phyloP scores from a whole-genome alignment of 2,329 filamentous ascomycete species.

The Pezicula radicicola region DNA sequence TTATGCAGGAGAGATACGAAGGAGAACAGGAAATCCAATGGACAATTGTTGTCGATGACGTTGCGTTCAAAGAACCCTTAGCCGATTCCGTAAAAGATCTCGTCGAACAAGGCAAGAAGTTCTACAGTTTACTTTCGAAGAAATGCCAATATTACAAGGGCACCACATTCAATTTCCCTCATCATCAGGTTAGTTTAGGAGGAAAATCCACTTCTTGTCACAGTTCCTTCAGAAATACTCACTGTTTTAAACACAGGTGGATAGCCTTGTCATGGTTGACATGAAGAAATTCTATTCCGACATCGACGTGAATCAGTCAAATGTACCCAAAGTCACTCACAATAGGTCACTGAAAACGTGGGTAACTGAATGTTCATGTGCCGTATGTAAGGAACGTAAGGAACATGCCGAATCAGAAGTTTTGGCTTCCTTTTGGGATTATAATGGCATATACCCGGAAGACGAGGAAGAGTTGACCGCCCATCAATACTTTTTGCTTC shows the following conservation, averaged over 20 bases:
- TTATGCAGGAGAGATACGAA: not conserved
- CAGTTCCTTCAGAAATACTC: not conserved
- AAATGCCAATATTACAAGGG: slow-evolving; percentile 7
- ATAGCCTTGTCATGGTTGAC: slow-evolving; percentile 6
- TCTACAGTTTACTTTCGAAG: slow-evolving; percentile 1
- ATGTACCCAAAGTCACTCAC: not conserved
- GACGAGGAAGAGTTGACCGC: not conserved
- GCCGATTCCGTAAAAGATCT: not conserved
- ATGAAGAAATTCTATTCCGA: slow-evolving; percentile 2
- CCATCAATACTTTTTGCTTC: slow-evolving; percentile 4
- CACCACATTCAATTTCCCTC: slow-evolving; percentile 1
- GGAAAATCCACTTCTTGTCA: not conserved
- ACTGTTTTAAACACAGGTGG: not conserved
- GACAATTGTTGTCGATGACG: not conserved
- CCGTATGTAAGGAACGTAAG: not conserved
- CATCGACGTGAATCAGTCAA: not conserved
- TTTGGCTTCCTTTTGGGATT: no score
- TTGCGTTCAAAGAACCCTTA: not conserved
- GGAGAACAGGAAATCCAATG: not conserved
- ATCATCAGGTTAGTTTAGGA: not conserved
- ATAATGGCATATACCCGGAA: no score
- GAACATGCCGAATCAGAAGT: no score
- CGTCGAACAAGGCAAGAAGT: slow-evolving; percentile 1
- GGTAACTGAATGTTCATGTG: slow-evolving; percentile 1
- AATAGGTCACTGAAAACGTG: not conserved